These are phyloP conservation scores for Pythium guiyangense DNA, from an alignment of 352 stramenopile genomes.

Conservation along the genomic window DNA sequence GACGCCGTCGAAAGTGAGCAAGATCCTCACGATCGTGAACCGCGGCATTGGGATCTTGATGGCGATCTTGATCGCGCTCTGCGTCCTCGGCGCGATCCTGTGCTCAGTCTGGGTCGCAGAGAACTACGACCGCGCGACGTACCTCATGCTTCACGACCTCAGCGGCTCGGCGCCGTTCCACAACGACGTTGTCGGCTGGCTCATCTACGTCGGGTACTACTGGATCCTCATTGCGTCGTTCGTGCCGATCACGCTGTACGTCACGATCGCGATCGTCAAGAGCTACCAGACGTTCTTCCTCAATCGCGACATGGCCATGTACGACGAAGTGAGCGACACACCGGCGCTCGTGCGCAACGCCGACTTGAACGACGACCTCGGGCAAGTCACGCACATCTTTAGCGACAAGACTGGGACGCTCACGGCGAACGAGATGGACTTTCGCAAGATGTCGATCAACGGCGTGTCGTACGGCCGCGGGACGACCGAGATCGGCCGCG, in stretches of 20 bases:
- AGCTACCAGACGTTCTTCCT: slow-evolving; percentile 86
- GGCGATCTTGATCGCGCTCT: slow-evolving; percentile 62
- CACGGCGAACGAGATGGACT: slow-evolving; percentile 88
- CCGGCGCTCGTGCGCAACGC: slow-evolving; percentile 77
- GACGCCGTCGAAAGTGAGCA: slow-evolving; percentile 72
- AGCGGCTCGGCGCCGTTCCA: slow-evolving; percentile 60
- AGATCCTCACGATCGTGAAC: slow-evolving; percentile 84
- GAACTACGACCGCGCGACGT: slow-evolving; percentile 51
- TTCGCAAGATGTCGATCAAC: slow-evolving; percentile 85
- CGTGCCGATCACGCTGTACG: slow-evolving; percentile 86
- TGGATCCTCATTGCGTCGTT: slow-evolving; percentile 88
- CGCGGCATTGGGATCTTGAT: slow-evolving; percentile 74
- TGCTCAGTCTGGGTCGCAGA: slow-evolving; percentile 65
- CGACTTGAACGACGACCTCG: slow-evolving; percentile 83
- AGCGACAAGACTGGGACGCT: slow-evolving; percentile 85
- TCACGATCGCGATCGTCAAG: slow-evolving; percentile 86
- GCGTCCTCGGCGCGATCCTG: slow-evolving; percentile 61
- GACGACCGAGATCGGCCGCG: slow-evolving; percentile 81
- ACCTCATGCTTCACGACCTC: slow-evolving; percentile 68
- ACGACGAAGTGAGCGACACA: slow-evolving; percentile 75
- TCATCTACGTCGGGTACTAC: slow-evolving; percentile 84
- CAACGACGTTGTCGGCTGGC: slow-evolving; percentile 60
- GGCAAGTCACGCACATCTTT: slow-evolving; percentile 88
- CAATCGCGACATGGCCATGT: slow-evolving; percentile 84
- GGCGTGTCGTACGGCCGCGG: slow-evolving; percentile 77